These are phyloP conservation scores for Daphne laureola DNA, from an alignment of 441 rosid genomes.

Conservation along the genomic window DNA sequence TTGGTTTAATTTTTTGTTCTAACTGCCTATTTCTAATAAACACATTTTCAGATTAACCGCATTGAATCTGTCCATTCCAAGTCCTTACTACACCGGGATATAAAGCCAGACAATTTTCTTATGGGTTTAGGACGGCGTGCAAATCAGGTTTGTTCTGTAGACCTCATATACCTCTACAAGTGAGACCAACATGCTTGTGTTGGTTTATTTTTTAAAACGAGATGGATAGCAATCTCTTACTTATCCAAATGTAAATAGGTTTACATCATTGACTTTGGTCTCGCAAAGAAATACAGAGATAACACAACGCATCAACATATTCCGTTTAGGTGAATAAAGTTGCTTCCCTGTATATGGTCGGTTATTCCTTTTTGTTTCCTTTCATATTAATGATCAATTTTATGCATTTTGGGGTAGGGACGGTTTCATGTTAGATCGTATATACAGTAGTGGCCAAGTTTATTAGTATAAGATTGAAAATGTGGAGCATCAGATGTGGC, in stretches of 20 bases:
- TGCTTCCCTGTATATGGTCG: too few species aligned
- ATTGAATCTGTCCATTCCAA: slow-evolving; percentile 91
- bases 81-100: slow-evolving; percentile 94
- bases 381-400: too few species aligned
- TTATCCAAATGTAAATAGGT: slow-evolving; percentile 39
- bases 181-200: background rate
- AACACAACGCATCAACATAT: slow-evolving; percentile 92
- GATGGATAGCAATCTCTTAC: background rate
- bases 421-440: too few species aligned
- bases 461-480: too few species aligned
- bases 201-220: background rate
- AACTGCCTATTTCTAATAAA: slow-evolving; percentile 5
- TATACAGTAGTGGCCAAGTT: too few species aligned
- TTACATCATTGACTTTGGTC: slow-evolving; percentile 87
- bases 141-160: slow-evolving; percentile 54
- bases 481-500: too few species aligned
- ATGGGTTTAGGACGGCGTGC: slow-evolving; percentile 99
- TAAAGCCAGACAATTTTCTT: slow-evolving; percentile 96
- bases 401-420: too few species aligned
- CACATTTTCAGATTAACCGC: slow-evolving; percentile 58
- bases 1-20: slow-evolving; percentile 1
- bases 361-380: too few species aligned
- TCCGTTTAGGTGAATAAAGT: slow-evolving; percentile 66
- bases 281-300: slow-evolving; percentile 96
- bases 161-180: background rate